Conservation (phyloP, 2,329 filamentous ascomycete species). For the Phialemonium atrogriseum region DNA sequence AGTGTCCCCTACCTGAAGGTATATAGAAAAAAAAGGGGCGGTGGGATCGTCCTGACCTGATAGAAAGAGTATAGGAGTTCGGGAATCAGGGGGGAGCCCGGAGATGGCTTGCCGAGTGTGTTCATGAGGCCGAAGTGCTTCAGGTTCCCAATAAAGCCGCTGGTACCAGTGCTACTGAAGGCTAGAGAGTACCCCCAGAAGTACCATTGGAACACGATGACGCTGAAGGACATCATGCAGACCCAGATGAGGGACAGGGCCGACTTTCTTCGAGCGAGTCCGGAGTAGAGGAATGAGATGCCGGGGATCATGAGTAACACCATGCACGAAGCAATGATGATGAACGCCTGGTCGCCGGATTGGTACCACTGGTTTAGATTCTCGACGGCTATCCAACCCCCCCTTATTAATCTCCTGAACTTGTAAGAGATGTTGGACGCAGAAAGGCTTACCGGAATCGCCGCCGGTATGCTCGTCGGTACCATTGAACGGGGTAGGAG, state of each 20-base stretch:
- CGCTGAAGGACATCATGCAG: slow-evolving; percentile 85
- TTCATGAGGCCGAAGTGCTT: slow-evolving; percentile 83
- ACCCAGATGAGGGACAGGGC: slow-evolving; percentile 96
- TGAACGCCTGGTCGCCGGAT: slow-evolving; percentile 87
- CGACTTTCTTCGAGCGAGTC: slow-evolving; percentile 94
- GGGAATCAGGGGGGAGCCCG: slow-evolving; percentile 79
- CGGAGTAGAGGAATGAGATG: slow-evolving; percentile 95
- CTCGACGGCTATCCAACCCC: slow-evolving; percentile 58
- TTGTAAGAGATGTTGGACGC: too few species aligned
- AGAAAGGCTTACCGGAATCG: slow-evolving; percentile 60
- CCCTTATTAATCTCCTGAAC: too few species aligned
- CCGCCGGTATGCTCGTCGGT: slow-evolving; percentile 59
- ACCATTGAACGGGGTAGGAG: slow-evolving; percentile 54
- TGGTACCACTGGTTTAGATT: slow-evolving; percentile 97
- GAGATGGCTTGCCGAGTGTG: slow-evolving; percentile 75
- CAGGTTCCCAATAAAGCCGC: slow-evolving; percentile 86
- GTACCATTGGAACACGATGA: slow-evolving; percentile 97
- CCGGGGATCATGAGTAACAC: slow-evolving; percentile 95
- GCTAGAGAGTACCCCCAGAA: slow-evolving; percentile 98
- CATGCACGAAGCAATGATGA: slow-evolving; percentile 83
- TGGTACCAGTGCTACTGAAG: slow-evolving; percentile 74
- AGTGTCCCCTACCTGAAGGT: too few species aligned
- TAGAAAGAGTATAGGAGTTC: slow-evolving; percentile 92
- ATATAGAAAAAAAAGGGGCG: too few species aligned
- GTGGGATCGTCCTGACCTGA: slow-evolving; percentile 47